A percentile compares a stretch with the other conserved stretches of the same genome.
phyloP scores from a whole-genome alignment of 371 early-diverging fungal genomes.

The Mortierella sp. region DNA sequence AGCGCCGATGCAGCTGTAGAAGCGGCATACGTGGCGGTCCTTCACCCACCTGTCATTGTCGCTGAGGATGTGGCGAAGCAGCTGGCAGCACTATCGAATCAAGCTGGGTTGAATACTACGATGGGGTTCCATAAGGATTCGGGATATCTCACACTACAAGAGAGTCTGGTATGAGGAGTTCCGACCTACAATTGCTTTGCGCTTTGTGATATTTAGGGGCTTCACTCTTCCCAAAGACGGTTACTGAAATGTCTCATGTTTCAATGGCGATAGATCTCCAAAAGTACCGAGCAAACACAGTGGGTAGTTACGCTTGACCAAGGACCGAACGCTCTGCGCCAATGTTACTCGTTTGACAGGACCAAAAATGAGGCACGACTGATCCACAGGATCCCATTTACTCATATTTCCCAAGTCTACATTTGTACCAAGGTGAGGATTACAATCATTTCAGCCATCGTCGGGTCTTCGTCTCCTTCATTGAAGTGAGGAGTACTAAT shows the following conservation, averaged over 20 bases:
- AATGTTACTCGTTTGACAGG: constrained; percentile 46
- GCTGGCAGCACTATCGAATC: constrained; percentile 45
- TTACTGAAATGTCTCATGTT: background rate
- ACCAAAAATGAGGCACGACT: constrained; percentile 52
- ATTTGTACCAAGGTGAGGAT: constrained; percentile 58
- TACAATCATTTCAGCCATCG: background rate
- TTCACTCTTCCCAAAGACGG: no score
- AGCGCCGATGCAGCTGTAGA: constrained; percentile 30
- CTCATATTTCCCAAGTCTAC: constrained; percentile 64
- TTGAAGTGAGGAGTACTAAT: no score
- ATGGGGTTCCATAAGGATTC: constrained; percentile 42
- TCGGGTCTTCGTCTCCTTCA: background rate
- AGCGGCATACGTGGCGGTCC: constrained; percentile 39
- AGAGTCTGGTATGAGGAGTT: constrained; percentile 24
- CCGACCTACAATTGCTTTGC: background rate
- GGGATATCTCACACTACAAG: constrained; percentile 49
- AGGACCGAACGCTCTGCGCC: constrained; percentile 24
- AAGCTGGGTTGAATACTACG: constrained; percentile 40
- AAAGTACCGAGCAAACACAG: constrained; percentile 31
- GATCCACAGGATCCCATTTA: constrained; percentile 63
- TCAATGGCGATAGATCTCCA: constrained; percentile 14
- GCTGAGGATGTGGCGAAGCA: constrained; percentile 45
- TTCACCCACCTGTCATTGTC: constrained; percentile 47
- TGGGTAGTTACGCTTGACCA: constrained; percentile 39
- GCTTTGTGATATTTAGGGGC: no score